Evolutionary conservation across 768 basidiomycete genomes (phyloP), one percentile per base, ranked within the genome.

Genomic region (Pleurotus salmoneostramineus): DNA sequence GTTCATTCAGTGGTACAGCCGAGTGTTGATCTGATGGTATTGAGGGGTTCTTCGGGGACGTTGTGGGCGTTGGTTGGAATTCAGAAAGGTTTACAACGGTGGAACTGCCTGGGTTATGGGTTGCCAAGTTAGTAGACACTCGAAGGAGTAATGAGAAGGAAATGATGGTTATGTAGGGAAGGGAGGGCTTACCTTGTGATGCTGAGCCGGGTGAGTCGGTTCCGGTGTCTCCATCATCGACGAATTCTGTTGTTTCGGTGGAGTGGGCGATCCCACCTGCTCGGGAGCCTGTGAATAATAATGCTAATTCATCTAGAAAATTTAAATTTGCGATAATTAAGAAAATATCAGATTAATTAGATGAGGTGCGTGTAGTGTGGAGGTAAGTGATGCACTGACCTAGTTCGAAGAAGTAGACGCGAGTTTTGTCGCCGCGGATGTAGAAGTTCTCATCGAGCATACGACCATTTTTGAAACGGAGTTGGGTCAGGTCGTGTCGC

Each of bases 331-430:
- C 3, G 21, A 27, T 27, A 27, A 27, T 27, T 27, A 27, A 27
- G 21, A 27, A 27, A 27, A 27, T 27, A 27, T 27, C 21, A 27
- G 21, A 27, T 27, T 27, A 27, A 27, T 27, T 27, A 27, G 21
- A 27, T 27, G 21, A 27, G 40, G n/a, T 34, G 17, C 61, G 8
- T 45, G 44, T 11, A 45, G 44, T 27, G 21, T 27, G 21, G 44
- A 7, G 15, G 17, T 47, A 50, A 11, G n/a, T 3, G 11, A 40
- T 42, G 50, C 21, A 42, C 1, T 62, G 74, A 92, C 95, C 91
- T 8, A 91, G 70, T 60, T 92, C 89, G 63, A 99, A 99, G 70
- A 98, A 99, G 71, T 98, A 98, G 0, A 99, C 97, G 40, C 97
- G 80, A 0, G 97, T 98, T 65, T 93, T 95, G 74, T 99, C 97